Evolutionary conservation across 164 flowering plant species (phyloP).

Genomic region (Liquidambar formosana): DNA sequence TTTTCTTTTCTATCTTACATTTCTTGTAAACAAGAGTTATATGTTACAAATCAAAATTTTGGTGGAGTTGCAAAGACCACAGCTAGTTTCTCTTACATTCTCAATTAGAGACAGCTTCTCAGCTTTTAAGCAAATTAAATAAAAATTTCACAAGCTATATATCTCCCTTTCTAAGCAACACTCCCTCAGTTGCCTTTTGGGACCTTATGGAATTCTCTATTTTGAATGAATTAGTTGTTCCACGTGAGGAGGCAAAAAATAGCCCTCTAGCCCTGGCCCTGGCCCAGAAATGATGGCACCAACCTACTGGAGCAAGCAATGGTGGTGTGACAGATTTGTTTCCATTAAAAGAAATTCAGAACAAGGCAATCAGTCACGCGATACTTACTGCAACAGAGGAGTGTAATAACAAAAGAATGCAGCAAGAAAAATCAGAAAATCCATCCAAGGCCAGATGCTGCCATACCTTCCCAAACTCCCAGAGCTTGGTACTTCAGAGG

Average conservation of each 20-base stretch:
- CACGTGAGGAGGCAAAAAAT: constrained; percentile 1
- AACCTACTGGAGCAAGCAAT: constrained; percentile 24
- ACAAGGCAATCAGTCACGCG: constrained; percentile 18
- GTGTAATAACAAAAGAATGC: constrained; percentile 26
- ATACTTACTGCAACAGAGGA: constrained; percentile 23
- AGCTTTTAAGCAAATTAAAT: constrained; percentile 24
- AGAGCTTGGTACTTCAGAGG: constrained; percentile 6
- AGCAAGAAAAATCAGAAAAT: constrained; percentile 22
- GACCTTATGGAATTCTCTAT: constrained; percentile 12
- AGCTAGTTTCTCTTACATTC: constrained; percentile 29
- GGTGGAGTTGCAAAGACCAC: constrained; percentile 42
- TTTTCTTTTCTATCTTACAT: constrained; percentile 44
- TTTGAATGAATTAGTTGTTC: constrained; percentile 26
- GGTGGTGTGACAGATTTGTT: constrained; percentile 18
- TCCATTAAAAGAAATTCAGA: constrained; percentile 18
- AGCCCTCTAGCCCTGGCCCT: constrained; percentile 19
- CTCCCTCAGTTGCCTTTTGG: constrained; percentile 10
- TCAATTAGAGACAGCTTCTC: constrained; percentile 28
- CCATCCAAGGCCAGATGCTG: constrained; percentile 25
- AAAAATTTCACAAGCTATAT: constrained; percentile 31
- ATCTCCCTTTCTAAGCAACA: constrained; percentile 18
- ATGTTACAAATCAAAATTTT: constrained; percentile 81
- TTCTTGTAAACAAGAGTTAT: constrained; percentile 45
- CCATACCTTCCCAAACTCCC: constrained; percentile 15
- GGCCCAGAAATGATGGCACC: constrained; percentile 28